Percentiles rank a stretch among this genome's conserved stretches.
Conservation (phyloP, 768 basidiomycete species). For the Boletus rufocinnamomeus region DNA sequence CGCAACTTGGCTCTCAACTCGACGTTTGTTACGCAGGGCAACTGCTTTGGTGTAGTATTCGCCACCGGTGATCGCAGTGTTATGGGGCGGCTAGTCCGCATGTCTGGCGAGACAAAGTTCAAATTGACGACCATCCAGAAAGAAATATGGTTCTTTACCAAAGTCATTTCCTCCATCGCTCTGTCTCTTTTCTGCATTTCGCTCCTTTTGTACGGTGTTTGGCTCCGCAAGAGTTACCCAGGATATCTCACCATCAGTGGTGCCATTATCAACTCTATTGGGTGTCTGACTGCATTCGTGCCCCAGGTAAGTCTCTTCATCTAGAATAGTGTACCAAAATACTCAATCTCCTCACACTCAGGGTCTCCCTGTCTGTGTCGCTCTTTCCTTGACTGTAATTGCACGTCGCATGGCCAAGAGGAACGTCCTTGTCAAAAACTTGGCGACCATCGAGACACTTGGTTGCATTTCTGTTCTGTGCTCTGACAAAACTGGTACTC, state of each 20-base stretch:
- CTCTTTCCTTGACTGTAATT: slow-evolving; percentile 51
- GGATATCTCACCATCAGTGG: slow-evolving; percentile 38
- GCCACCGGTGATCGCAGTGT: slow-evolving; percentile 46
- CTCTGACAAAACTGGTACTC: slow-evolving; percentile 57
- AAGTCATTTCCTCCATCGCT: slow-evolving; percentile 47
- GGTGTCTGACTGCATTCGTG: slow-evolving; percentile 43
- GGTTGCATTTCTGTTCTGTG: slow-evolving; percentile 54
- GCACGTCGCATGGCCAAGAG: slow-evolving; percentile 51
- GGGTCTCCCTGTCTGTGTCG: slow-evolving; percentile 46
- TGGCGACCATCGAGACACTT: slow-evolving; percentile 56
- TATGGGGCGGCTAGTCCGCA: slow-evolving; percentile 57
- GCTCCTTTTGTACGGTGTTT: slow-evolving; percentile 45
- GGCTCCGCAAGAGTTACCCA: slow-evolving; percentile 39
- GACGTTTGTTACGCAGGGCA: slow-evolving; percentile 44
- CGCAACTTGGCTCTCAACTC: slow-evolving; percentile 51
- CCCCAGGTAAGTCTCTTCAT: slow-evolving; percentile 35
- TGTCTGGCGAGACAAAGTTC: slow-evolving; percentile 49
- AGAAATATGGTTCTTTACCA: slow-evolving; percentile 54
- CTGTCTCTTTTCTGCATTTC: slow-evolving; percentile 42
- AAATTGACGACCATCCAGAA: slow-evolving; percentile 49
- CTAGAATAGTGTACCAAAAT: neutral
- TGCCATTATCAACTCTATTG: slow-evolving; percentile 42
- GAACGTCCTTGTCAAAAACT: slow-evolving; percentile 50
- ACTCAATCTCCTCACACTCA: slow-evolving; percentile 4
- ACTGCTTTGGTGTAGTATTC: slow-evolving; percentile 43